Base-by-base conservation (phyloP, 352 stramenopile species). In the Phytopythium vexans region DNA sequence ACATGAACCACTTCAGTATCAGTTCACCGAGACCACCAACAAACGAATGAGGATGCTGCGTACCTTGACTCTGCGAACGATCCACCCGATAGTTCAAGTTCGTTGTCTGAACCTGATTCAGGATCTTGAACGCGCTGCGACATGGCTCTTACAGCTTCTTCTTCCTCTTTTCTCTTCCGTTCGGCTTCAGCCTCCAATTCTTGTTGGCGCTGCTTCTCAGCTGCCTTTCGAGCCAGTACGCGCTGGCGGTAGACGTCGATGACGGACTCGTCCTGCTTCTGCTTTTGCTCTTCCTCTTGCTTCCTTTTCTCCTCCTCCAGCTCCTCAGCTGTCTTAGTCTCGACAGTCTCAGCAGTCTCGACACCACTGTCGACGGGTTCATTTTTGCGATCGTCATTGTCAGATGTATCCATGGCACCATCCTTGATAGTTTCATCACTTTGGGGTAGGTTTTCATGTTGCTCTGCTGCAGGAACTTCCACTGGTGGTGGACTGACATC, bases 21-120 rank as follows among this genome's bases (percentile, higher is more conserved):
- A 43, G 11, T 49, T 32, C 21, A 55, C 32, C 61, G 1, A 9
- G 9, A 48, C 31, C 47, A 9, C 6, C n/a, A 16, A 21, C 5
- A 46, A 45, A 55, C 12, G 8, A 43, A 56, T 43, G 15, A 45
- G 34, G 32, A 21, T 12, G n/a, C 10, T 37, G 39, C 60, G 16
- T 76, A 89, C 78, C 78, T 89, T 1, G 78, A 89, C 47, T 85
- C 74, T 1, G 78, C 75, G 35, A 89, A 87, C 8, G 78, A 89
- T 56, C 66, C 78, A 0, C 58, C 73, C 1, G 78, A 89, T 0
- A 82, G 51, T 37, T 89, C 78, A 10, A 86, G 49, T 36, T 85
- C 77, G 14, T 86, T 51, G 1, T 88, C 78, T 0, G 66, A 83
- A 0, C 64, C 74, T 27, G 57, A 64, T 2, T 41, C 52, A 50